Evolutionary conservation across 495 filamentous ascomycete genomes (phyloP).

Genomic region (Daldinia vernicosa): DNA sequence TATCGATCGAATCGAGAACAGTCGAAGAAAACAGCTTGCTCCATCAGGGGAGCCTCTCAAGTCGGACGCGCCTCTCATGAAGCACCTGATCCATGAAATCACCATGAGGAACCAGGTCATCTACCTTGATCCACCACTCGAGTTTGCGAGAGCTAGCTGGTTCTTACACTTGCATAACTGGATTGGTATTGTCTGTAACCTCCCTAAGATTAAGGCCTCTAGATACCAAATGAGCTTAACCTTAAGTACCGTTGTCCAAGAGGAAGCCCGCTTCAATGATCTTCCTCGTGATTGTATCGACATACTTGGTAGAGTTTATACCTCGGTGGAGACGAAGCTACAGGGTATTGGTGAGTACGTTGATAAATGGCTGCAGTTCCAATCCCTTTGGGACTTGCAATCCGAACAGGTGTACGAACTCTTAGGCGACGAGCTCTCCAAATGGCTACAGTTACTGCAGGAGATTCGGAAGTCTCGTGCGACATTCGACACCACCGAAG

Average conservation of each 20-base stretch:
- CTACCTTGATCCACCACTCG: slow-evolving; percentile 90
- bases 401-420: slow-evolving; percentile 92
- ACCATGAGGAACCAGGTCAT: slow-evolving; percentile 97
- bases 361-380: slow-evolving; percentile 97
- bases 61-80: slow-evolving; percentile 64
- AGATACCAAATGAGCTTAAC: slow-evolving; percentile 86
- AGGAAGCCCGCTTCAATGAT: slow-evolving; percentile 81
- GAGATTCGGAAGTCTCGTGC: slow-evolving; percentile 92
- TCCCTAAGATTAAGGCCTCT: slow-evolving; percentile 91
- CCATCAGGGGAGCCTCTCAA: slow-evolving; percentile 49
- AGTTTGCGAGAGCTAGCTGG: slow-evolving; percentile 93
- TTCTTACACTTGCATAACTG: slow-evolving; percentile 90
- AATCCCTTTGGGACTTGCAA: slow-evolving; percentile 97
- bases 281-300: slow-evolving; percentile 83
- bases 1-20: slow-evolving; percentile 54
- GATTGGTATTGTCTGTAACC: slow-evolving; percentile 90
- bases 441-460: slow-evolving; percentile 93
- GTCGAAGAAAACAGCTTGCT: slow-evolving; percentile 52
- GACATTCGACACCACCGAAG: slow-evolving; percentile 96
- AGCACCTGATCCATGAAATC: slow-evolving; percentile 84
- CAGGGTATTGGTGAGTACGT: slow-evolving; percentile 81
- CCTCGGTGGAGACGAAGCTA: slow-evolving; percentile 79
- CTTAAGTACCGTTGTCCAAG: slow-evolving; percentile 67
- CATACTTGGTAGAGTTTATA: slow-evolving; percentile 80
- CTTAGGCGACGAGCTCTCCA: slow-evolving; percentile 87